These are phyloP conservation scores for Aurifilum marmelostoma DNA, from an alignment of 2,329 filamentous ascomycete genomes.

Conservation along the genomic window DNA sequence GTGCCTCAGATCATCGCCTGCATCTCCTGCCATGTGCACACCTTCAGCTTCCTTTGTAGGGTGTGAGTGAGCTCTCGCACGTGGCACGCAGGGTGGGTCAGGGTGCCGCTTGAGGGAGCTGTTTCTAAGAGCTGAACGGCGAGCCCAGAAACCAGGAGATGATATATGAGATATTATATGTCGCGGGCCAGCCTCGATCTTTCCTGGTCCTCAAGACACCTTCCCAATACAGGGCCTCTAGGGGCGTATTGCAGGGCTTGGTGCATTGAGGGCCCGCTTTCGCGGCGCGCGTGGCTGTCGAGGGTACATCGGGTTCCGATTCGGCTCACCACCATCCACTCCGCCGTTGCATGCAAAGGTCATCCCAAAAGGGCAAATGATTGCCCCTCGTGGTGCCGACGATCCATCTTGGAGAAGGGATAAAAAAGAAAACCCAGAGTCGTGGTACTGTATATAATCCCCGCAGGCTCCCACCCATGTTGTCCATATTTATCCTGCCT, in stretches of 20 bases:
- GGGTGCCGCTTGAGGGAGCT: not conserved
- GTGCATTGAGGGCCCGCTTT: conserved; percentile 5
- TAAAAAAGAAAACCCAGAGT: not conserved
- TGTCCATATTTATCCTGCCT: not conserved
- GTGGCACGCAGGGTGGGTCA: conserved; percentile 8
- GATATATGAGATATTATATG: not conserved
- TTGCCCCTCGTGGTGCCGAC: not conserved
- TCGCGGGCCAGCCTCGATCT: not conserved
- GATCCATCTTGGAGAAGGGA: not conserved
- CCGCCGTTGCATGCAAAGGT: not conserved
- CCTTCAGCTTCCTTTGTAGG: conserved; percentile 8
- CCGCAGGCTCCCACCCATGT: not conserved
- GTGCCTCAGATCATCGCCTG: not conserved
- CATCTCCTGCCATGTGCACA: not conserved
- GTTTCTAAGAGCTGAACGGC: not conserved
- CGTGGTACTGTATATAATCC: not conserved
- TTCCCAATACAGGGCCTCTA: conserved; percentile 11
- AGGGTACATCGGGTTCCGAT: conserved; percentile 24
- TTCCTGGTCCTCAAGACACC: not conserved
- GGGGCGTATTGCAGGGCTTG: not conserved
- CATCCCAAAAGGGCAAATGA: conserved; percentile 7
- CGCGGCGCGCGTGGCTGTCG: conserved; percentile 1
- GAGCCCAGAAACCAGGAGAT: not conserved
- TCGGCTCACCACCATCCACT: conserved; percentile 13
- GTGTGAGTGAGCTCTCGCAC: conserved; percentile 5